Percentiles rank a stretch among this genome's conserved stretches.
Conservation (phyloP, 164 flowering plant species). For the Pachysandra terminalis region DNA sequence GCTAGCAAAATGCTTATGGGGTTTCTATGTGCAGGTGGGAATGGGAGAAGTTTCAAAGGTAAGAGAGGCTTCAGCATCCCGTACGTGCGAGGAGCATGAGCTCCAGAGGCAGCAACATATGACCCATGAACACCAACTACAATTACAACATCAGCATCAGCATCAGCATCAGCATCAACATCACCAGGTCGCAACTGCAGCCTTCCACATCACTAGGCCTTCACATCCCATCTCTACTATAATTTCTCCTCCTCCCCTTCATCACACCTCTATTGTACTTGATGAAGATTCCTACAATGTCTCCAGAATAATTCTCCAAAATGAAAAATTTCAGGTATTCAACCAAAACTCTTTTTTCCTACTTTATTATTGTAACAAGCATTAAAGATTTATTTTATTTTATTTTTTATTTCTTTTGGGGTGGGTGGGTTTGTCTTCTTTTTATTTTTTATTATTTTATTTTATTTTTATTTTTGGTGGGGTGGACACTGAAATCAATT, state of each 20-base stretch:
- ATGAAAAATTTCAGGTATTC: slow-evolving; percentile 60
- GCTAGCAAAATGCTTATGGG: slow-evolving; percentile 13
- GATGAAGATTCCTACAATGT: slow-evolving; percentile 63
- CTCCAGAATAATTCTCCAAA: slow-evolving; percentile 55
- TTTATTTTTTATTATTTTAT: too few species aligned
- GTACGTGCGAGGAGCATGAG: slow-evolving; percentile 33
- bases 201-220: slow-evolving; percentile 74
- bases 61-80: slow-evolving; percentile 34
- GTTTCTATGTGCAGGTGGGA: slow-evolving; percentile 38
- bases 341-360: background rate
- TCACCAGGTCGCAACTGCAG: slow-evolving; percentile 41
- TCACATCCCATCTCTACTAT: slow-evolving; percentile 69
- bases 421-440: background rate
- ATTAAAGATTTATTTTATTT: too few species aligned
- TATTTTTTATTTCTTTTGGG: background rate
- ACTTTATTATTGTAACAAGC: background rate
- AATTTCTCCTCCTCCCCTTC: slow-evolving; percentile 64
- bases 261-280: slow-evolving; percentile 56
- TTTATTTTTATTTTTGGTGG: too few species aligned
- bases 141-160: slow-evolving; percentile 23
- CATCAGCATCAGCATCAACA: slow-evolving; percentile 27
- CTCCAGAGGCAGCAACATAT: slow-evolving; percentile 25
- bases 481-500: too few species aligned
- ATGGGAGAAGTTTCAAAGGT: slow-evolving; percentile 51
- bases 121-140: slow-evolving; percentile 17